Conservation (phyloP, 148 eudicot genomes). For the Polygonum aviculare region DNA sequence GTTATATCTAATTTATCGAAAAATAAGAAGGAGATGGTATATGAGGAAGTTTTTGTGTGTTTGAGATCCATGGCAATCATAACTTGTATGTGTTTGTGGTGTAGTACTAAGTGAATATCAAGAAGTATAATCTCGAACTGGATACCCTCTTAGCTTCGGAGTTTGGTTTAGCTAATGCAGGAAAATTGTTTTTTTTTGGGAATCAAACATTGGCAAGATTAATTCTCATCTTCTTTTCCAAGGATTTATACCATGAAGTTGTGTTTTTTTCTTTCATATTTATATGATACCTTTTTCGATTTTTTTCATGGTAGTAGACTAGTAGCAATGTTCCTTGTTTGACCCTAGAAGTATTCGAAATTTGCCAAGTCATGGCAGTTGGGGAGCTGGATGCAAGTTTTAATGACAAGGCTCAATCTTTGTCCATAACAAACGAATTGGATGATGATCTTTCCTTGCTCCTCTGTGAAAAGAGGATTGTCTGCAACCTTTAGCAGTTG, state of each 20-base stretch:
- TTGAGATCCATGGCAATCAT: not conserved
- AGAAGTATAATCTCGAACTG: not conserved
- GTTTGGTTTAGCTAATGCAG: not conserved
- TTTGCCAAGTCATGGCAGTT: conserved; percentile 34
- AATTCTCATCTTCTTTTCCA: not conserved
- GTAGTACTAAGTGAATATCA: not conserved
- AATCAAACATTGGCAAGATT: not conserved
- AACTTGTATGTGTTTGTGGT: not conserved
- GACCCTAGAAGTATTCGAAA: conserved; percentile 45
- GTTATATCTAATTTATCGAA: not conserved
- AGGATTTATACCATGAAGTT: not conserved
- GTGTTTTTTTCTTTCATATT: not conserved
- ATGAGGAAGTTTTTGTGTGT: not conserved
- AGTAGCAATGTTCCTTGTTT: conserved; percentile 50
- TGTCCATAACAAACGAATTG: conserved; percentile 19
- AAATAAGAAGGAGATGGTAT: not conserved
- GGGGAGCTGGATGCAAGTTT: conserved; percentile 15
- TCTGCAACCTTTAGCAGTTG: conserved; percentile 69
- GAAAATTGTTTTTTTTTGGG: not conserved
- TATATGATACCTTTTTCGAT: too few species aligned
- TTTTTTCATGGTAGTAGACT: conserved; percentile 27
- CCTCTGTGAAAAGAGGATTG: conserved; percentile 36
- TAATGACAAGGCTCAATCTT: conserved; percentile 20
- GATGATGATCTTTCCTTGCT: conserved; percentile 22
- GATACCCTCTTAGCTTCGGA: not conserved